These are phyloP conservation scores for Teratosphaeria zuluensis DNA, from an alignment of 2,329 filamentous ascomycete species.

Conservation along the genomic window DNA sequence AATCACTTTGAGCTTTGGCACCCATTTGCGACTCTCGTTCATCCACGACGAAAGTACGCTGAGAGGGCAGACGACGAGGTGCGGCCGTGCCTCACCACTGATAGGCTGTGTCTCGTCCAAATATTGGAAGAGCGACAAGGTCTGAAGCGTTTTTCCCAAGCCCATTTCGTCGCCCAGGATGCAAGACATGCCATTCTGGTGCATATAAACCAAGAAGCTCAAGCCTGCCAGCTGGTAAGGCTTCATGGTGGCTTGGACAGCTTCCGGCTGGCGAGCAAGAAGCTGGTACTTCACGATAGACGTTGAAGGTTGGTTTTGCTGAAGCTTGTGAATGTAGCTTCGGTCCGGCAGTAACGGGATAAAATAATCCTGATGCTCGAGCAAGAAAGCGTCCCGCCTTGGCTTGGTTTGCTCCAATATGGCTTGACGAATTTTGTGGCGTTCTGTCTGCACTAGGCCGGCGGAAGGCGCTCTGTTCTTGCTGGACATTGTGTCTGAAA, in stretches of 20 bases:
- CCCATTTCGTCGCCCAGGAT: conserved; percentile 45
- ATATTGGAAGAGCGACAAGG: conserved; percentile 40
- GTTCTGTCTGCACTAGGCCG: conserved; percentile 21
- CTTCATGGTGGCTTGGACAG: conserved; percentile 42
- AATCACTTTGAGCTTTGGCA: conserved; percentile 36
- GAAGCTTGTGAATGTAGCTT: conserved; percentile 36
- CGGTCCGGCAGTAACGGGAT: conserved; percentile 36
- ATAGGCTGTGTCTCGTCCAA: conserved; percentile 32
- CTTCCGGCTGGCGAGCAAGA: conserved; percentile 32
- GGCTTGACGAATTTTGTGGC: conserved; percentile 30
- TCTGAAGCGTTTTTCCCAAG: conserved; percentile 42
- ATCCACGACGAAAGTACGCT: conserved; percentile 44
- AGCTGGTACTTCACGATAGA: conserved; percentile 31
- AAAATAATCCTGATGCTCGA: conserved; percentile 37
- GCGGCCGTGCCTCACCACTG: conserved; percentile 32
- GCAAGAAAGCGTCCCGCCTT: conserved; percentile 37
- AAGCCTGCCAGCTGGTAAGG: conserved; percentile 43
- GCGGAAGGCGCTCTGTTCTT: neutral
- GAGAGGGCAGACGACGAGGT: conserved; percentile 42
- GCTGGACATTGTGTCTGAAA: conserved; percentile 6
- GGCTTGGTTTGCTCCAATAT: conserved; percentile 34
- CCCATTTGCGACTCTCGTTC: conserved; percentile 39
- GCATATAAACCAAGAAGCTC: conserved; percentile 40
- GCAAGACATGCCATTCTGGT: conserved; percentile 35
- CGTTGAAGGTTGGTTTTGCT: conserved; percentile 5